Percentiles rank a stretch among this genome's conserved stretches.
These are phyloP conservation scores for Halenospora varia DNA, from an alignment of 495 filamentous ascomycete species.

Conservation along the genomic window DNA sequence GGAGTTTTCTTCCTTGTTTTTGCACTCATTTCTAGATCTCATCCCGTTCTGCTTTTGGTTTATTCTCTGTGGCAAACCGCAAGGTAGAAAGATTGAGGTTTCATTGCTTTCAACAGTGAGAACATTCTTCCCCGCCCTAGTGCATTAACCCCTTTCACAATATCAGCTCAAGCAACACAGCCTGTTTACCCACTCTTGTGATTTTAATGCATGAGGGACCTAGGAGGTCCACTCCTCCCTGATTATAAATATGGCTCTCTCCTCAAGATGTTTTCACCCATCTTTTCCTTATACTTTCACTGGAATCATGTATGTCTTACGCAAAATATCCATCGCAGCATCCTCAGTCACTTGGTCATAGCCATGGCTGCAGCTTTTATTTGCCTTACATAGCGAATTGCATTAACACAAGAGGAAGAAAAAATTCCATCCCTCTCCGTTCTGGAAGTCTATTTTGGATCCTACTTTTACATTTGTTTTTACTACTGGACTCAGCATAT, in stretches of 20 bases:
- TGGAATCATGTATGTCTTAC: not conserved
- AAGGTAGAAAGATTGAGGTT: not conserved
- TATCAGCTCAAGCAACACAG: not conserved
- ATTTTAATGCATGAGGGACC: not conserved
- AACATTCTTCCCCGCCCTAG: not conserved
- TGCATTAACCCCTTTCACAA: not conserved
- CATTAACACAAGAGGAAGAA: not conserved
- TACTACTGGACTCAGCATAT: not conserved
- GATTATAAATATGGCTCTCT: not conserved
- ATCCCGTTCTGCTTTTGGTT: not conserved
- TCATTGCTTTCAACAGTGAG: not conserved
- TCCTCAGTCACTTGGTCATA: not conserved
- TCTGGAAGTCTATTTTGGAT: not conserved
- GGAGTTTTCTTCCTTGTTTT: not conserved
- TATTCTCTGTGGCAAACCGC: not conserved
- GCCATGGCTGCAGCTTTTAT: not conserved
- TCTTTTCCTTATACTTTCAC: not conserved
- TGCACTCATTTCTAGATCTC: not conserved
- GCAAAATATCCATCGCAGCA: not conserved
- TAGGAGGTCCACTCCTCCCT: not conserved
- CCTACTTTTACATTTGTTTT: not conserved
- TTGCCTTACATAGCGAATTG: not conserved
- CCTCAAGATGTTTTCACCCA: not conserved
- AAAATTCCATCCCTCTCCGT: not conserved
- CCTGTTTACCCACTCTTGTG: slow-evolving; percentile 1